These are phyloP conservation scores for Aegilops sharonensis DNA, from an alignment of 176 grass and related monocot genomes.

Conservation along the genomic window DNA sequence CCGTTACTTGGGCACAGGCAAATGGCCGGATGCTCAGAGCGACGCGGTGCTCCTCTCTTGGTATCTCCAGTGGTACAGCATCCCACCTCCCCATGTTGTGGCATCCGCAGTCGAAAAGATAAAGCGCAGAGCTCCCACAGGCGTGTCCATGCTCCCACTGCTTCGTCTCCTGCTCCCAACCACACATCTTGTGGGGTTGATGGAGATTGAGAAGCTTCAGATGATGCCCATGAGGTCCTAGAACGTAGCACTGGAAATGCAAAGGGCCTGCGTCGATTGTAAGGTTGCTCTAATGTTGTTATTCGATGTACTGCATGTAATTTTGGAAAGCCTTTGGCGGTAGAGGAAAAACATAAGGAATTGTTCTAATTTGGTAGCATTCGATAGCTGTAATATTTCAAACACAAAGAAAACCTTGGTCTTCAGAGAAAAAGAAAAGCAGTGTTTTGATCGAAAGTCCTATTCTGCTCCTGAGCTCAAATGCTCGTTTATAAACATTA, in stretches of 20 bases:
- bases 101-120: constrained; percentile 47
- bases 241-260: not conserved
- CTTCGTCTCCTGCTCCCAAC: constrained; percentile 64
- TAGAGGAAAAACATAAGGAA: not conserved
- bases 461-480: too few species aligned
- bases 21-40: constrained; percentile 52
- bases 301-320: not conserved
- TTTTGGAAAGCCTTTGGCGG: not conserved
- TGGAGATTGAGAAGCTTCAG: constrained; percentile 72
- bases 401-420: not conserved
- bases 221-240: constrained; percentile 7
- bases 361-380: not conserved
- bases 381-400: too few species aligned
- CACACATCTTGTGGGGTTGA: constrained; percentile 57
- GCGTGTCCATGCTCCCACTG: constrained; percentile 63
- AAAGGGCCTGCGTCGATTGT: not conserved
- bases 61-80: constrained; percentile 91
- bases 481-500: too few species aligned
- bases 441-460: too few species aligned
- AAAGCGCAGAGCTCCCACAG: constrained; percentile 15
- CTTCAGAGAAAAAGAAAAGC: too few species aligned
- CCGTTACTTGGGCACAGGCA: constrained; percentile 59
- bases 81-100: constrained; percentile 72
- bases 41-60: constrained; percentile 67
- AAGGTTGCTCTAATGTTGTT: not conserved